A percentile compares a stretch with the other conserved stretches of the same genome.
Conservation (phyloP, 2,329 filamentous ascomycete species). For the Xylaria sp. region DNA sequence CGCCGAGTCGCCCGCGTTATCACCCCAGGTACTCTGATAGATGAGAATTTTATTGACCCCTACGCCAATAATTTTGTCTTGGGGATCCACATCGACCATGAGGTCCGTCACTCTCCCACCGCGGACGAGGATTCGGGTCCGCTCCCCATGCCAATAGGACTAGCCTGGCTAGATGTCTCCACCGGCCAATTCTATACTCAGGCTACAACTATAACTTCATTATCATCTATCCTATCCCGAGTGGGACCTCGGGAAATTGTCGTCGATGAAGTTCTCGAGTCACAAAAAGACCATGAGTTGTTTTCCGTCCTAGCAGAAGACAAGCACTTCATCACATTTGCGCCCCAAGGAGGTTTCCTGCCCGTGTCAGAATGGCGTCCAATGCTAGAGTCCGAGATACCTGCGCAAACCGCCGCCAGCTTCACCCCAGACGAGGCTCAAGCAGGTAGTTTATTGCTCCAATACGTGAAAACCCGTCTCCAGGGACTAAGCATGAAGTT, state of each 20-base stretch:
- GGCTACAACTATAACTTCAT: slow-evolving; percentile 72
- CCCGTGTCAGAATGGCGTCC: slow-evolving; percentile 74
- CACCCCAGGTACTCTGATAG: slow-evolving; percentile 94
- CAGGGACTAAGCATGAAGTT: slow-evolving; percentile 83
- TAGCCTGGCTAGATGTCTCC: slow-evolving; percentile 95
- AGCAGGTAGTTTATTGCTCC: slow-evolving; percentile 83
- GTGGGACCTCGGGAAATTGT: slow-evolving; percentile 88
- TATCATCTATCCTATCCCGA: slow-evolving; percentile 85
- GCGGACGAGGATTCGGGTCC: slow-evolving; percentile 20
- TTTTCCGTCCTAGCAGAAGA: slow-evolving; percentile 79
- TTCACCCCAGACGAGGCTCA: slow-evolving; percentile 77
- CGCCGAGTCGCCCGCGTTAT: slow-evolving; percentile 87
- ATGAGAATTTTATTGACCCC: slow-evolving; percentile 97
- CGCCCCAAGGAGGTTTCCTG: slow-evolving; percentile 59
- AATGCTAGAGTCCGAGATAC: slow-evolving; percentile 80
- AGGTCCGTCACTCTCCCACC: slow-evolving; percentile 42
- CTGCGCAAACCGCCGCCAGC: slow-evolving; percentile 59
- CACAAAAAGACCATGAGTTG: slow-evolving; percentile 69
- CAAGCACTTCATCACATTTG: slow-evolving; percentile 79
- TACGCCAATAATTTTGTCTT: slow-evolving; percentile 94
- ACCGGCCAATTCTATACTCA: slow-evolving; percentile 96
- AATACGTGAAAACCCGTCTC: slow-evolving; percentile 84
- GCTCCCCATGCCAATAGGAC: slow-evolving; percentile 60
- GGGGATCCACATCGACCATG: slow-evolving; percentile 71
- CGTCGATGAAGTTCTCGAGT: slow-evolving; percentile 72